Evolutionary conservation across 169 alveolate genomes (phyloP), one percentile per base, ranked within the genome.

Genomic region (Plasmodium falciparum): DNA sequence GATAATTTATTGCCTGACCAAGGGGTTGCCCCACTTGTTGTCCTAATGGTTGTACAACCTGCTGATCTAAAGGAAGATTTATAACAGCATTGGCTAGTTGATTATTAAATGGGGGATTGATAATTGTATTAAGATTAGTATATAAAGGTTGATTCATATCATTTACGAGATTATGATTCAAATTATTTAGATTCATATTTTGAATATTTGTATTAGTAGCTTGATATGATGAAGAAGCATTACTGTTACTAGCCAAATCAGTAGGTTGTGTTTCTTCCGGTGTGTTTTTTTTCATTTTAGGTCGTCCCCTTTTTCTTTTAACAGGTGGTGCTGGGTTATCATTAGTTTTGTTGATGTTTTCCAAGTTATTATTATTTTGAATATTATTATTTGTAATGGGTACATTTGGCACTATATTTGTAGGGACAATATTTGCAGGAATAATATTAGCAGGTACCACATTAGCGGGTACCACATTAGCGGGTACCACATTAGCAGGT

Each of bases 271-370:
- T 15, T 71, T 78, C 89, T 43, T 78, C 74, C 5, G 89, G 54
- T 5, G 89, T 29, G 3, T 78, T 78, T 52, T 78, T 78, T 61
- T 78, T 78, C 47, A 78, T 6, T 66, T 47, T 78, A 9, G 89
- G 89, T 50, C 89, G 45, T 12, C 89, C 89, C 24, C 89, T 67
- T 52, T 78, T 78, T 26, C 76, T 15, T 26, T 78, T 78, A 20
- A 78, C 89, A 29, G 74, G 74, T 8, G 59, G 43, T 50, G 20
- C 59, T 15, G 59, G 76, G 3, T 26, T 62, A 17, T 26, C 49
- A 43, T 15, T 74, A 33, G 29, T 49, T 52, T 45, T 59, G 13
- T 54, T 66, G 39, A 26, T 29, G 12, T 39, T 47, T 47, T 39
- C 66, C 15, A 13, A 26, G n/a, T 49, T 24, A 17, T 13, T 73